Percentiles rank a stretch among this genome's conserved stretches.
Conservation (phyloP, 2,329 filamentous ascomycete genomes). For the Penicillium olsonii region DNA sequence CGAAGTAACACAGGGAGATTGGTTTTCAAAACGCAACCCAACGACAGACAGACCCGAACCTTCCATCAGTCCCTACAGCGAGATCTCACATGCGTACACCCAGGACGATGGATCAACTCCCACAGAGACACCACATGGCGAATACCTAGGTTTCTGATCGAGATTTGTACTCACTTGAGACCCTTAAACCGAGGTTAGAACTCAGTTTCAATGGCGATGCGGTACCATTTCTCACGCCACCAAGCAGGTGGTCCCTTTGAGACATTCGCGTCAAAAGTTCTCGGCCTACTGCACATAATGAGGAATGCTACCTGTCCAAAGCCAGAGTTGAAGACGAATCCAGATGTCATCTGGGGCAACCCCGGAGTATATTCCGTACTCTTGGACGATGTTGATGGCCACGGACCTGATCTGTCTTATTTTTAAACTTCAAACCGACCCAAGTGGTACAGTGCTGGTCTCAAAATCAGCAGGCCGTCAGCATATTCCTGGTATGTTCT, state of each 20-base stretch:
- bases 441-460: background rate
- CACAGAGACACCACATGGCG: constrained; percentile 12
- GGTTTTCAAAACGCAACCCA: constrained; percentile 1
- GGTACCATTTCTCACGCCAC: background rate
- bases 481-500: background rate
- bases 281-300: background rate
- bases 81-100: constrained; percentile 11
- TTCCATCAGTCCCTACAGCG: constrained; percentile 1
- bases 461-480: background rate
- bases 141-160: background rate
- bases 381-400: background rate
- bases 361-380: constrained; percentile 6
- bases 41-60: constrained; percentile 8
- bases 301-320: background rate
- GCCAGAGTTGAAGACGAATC: background rate
- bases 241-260: background rate
- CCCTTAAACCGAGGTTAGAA: background rate
- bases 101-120: background rate
- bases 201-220: background rate
- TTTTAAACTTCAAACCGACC: constrained; percentile 7
- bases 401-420: constrained; percentile 2
- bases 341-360: background rate
- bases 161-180: background rate
- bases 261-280: background rate
- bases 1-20: constrained; percentile 3